Conservation (phyloP, 345 rosid species). For the Murraya paniculata region DNA sequence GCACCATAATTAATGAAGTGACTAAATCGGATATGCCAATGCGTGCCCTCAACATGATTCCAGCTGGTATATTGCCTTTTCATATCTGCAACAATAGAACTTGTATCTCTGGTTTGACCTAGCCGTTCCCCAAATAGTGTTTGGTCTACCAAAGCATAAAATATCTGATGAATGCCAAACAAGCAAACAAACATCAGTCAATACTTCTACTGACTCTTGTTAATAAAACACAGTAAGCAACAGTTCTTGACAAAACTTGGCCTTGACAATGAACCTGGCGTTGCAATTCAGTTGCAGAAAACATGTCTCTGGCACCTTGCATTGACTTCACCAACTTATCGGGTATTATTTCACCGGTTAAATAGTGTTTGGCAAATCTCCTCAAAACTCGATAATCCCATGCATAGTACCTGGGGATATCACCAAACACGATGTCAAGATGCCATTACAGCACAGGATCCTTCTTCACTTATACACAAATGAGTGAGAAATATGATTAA, state of each 20-base stretch:
- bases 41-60: conserved; percentile 85
- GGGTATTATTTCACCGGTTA: conserved; percentile 82
- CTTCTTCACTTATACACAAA: neutral
- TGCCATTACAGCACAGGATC: neutral
- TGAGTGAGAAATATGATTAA: neutral
- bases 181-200: conserved; percentile 13
- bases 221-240: conserved; percentile 2
- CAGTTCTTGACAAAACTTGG: conserved; percentile 16
- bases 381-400: conserved; percentile 80
- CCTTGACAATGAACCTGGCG: conserved; percentile 62
- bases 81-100: conserved; percentile 65
- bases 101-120: conserved; percentile 37
- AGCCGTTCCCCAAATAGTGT: conserved; percentile 76
- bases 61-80: conserved; percentile 72
- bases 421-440: conserved; percentile 15
- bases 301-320: conserved; percentile 86
- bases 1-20: conserved; percentile 91
- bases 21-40: conserved; percentile 80
- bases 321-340: conserved; percentile 78
- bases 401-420: conserved; percentile 68
- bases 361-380: conserved; percentile 81
- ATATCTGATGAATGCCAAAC: conserved; percentile 39
- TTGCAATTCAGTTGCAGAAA: conserved; percentile 93
- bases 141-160: conserved; percentile 83
- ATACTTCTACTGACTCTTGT: neutral